Evolutionary conservation across 441 rosid genomes (phyloP), one percentile per base, ranked within the genome.

Genomic region (Gossypium davidsonii): DNA sequence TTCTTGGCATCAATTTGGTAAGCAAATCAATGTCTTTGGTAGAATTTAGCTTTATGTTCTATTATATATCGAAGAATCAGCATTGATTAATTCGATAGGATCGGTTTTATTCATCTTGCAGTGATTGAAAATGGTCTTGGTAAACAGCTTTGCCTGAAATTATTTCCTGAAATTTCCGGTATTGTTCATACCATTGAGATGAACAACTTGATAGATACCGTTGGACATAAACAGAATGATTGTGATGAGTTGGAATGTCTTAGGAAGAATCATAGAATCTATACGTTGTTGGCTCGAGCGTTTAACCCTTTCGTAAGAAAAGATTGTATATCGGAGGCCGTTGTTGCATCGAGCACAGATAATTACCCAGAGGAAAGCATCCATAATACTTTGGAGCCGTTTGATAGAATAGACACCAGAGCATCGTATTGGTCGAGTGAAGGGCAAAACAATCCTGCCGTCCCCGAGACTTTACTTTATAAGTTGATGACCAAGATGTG

Each of bases 1-100:
- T 25, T 72, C 84, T 57, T 84, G 89, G 89, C 81, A 75, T 57
- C 78, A 67, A n/a, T 82, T 86, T 9, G 83, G 86, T 84, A 71
- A 75, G 75, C 73, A 15, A 12, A 23, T 3, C 39, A 14, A 6
- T 34, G 8, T 6, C 39, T 34, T 34, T 34, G 39, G 39, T 34
- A 34, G 39, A 34, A 34, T 34, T 34, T 6, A 6, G 39, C 39
- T 34, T 34, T 6, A 0, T 34, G 8, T 34, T 34, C 39, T 34
- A 34, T 34, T 34, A 34, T 6, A 34, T 6, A 34, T 6, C 8
- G 39, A 34, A 34, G 39, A 34, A 34, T 34, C 39, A 6, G 39
- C 8, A 34, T 34, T 34, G 39, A 34, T 34, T 34, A 34, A 34
- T 34, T 34, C 8, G 39, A 34, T 34, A 34, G 39, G 39, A 34